Conservation (phyloP, 2,329 filamentous ascomycete species). For the Aureobasidium sp. region DNA sequence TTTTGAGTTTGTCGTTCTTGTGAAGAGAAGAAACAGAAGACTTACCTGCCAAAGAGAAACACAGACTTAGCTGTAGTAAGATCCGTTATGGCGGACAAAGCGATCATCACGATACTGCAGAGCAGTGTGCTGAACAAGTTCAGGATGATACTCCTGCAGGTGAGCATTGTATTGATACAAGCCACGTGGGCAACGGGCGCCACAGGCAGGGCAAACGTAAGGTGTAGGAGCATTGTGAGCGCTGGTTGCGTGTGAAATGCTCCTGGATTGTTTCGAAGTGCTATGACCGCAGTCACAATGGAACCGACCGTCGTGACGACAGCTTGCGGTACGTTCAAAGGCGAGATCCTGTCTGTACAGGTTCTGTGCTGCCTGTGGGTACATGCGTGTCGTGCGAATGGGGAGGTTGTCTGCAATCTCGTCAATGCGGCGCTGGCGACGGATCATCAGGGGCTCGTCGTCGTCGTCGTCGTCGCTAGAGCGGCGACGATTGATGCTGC, state of each 20-base stretch:
- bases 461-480: background rate
- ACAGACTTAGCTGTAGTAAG: background rate
- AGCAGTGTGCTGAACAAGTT: background rate
- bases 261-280: background rate
- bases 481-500: background rate
- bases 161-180: background rate
- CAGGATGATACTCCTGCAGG: background rate
- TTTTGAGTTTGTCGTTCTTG: too few relatives aligned
- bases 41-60: background rate
- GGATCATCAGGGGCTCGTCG: background rate
- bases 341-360: background rate
- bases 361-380: background rate
- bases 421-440: background rate
- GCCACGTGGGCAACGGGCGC: background rate
- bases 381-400: background rate
- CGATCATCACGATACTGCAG: background rate
- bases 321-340: background rate
- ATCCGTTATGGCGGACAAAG: background rate
- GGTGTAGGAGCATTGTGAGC: background rate
- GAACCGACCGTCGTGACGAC: background rate
- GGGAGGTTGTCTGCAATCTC: background rate
- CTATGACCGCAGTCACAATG: background rate
- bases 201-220: background rate
- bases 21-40: too few relatives aligned
- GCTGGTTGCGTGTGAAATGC: background rate